A percentile compares a stretch with the other conserved stretches of the same genome.
These are phyloP conservation scores for Candida boleticola DNA, from an alignment of 805 yeast genomes.

Conservation along the genomic window DNA sequence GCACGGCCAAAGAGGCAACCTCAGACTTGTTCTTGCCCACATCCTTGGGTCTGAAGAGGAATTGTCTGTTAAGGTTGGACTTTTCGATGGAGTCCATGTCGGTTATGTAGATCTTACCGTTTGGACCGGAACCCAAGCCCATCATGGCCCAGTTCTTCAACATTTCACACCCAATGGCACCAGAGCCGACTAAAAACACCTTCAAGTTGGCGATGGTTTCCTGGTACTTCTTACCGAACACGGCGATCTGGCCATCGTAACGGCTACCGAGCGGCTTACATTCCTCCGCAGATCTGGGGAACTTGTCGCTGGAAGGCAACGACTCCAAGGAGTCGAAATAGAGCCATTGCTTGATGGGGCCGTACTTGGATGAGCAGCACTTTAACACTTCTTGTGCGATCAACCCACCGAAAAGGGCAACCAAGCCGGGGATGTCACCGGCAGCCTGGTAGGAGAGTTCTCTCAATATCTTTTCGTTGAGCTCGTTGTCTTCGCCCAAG, in stretches of 20 bases:
- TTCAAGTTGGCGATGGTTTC: conserved; percentile 69
- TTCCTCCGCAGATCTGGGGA: conserved; percentile 64
- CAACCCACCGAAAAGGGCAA: conserved; percentile 89
- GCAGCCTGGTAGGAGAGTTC: conserved; percentile 81
- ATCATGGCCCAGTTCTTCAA: conserved; percentile 96
- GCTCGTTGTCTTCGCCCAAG: conserved; percentile 50
- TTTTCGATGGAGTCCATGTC: conserved; percentile 95
- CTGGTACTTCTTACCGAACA: conserved; percentile 80
- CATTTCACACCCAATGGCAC: conserved; percentile 99
- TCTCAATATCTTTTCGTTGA: conserved; percentile 63
- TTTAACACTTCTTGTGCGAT: conserved; percentile 96
- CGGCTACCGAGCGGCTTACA: conserved; percentile 77
- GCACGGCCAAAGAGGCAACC: conserved; percentile 83
- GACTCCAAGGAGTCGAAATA: conserved; percentile 95
- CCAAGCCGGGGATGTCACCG: conserved; percentile 89
- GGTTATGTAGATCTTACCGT: conserved; percentile 81
- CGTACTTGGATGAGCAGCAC: conserved; percentile 91
- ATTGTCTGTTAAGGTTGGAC: conserved; percentile 94
- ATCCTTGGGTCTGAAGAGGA: conserved; percentile 89
- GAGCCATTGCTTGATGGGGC: conserved; percentile 88
- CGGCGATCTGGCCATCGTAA: conserved; percentile 95
- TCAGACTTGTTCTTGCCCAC: conserved; percentile 91
- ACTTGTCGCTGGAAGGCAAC: conserved; percentile 60
- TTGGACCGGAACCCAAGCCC: conserved; percentile 90
- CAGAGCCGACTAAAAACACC: conserved; percentile 92